A percentile compares a stretch with the other conserved stretches of the same genome.
These are phyloP conservation scores for Rhodomyrtus psidioides DNA, from an alignment of 441 rosid species.

Conservation along the genomic window DNA sequence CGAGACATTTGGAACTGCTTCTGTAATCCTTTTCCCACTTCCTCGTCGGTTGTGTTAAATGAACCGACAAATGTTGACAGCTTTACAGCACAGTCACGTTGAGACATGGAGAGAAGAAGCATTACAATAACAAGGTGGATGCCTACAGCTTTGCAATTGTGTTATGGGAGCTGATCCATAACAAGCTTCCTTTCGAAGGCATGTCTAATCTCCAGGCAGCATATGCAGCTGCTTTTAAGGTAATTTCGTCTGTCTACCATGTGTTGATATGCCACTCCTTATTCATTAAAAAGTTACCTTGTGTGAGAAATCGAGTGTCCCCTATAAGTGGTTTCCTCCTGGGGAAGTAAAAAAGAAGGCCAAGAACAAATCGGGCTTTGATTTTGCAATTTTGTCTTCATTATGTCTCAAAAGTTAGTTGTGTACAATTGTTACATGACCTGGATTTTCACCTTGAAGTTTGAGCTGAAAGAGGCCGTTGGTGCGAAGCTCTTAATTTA, in stretches of 20 bases:
- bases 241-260: constrained; percentile 5
- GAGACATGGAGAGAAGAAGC: constrained; percentile 95
- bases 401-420: not conserved
- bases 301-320: not conserved
- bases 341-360: not conserved
- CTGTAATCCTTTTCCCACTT: not conserved
- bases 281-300: not conserved
- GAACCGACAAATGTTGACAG: constrained; percentile 19
- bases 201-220: constrained; percentile 99
- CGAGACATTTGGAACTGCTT: not conserved
- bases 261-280: not conserved
- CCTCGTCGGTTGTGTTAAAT: not conserved
- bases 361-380: not conserved
- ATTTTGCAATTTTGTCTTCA: not conserved
- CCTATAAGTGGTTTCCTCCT: not conserved
- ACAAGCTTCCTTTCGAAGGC: constrained; percentile 96
- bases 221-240: constrained; percentile 98
- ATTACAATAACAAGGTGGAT: constrained; percentile 91
- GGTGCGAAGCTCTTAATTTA: not conserved
- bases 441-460: not conserved
- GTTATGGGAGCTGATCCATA: constrained; percentile 91
- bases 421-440: not conserved
- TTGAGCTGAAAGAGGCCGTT: not conserved
- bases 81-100: constrained; percentile 93
- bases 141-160: constrained; percentile 94